Conservation (phyloP, 495 filamentous ascomycete species). For the Aspergillus carlsbadensis region DNA sequence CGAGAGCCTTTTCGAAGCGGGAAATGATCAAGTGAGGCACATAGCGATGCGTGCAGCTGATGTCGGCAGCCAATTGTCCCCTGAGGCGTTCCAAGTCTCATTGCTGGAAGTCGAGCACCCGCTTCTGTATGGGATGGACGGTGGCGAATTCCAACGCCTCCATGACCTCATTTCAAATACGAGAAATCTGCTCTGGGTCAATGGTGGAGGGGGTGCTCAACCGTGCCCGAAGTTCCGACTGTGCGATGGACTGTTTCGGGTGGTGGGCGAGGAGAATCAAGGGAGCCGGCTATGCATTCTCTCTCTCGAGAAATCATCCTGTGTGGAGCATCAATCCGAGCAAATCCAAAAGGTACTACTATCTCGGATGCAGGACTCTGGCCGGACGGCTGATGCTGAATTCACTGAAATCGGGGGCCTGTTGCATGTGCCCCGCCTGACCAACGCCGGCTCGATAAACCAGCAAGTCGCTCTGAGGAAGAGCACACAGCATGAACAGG, state of each 20-base stretch:
- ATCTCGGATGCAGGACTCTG: not conserved
- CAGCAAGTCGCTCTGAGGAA: not conserved
- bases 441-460: not conserved
- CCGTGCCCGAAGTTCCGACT: slow-evolving; percentile 14
- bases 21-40: too few relatives aligned
- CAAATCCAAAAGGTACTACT: not conserved
- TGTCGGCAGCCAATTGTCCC: not conserved
- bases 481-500: not conserved
- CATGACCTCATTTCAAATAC: slow-evolving; percentile 7
- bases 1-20: too few relatives aligned
- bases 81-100: not conserved
- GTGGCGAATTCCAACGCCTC: slow-evolving; percentile 4
- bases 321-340: not conserved
- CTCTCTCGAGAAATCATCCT: slow-evolving; percentile 5
- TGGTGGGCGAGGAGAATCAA: slow-evolving; percentile 10
- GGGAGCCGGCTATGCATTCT: slow-evolving; percentile 1
- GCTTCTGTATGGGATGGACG: slow-evolving; percentile 2
- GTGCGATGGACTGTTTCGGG: slow-evolving; percentile 17
- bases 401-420: slow-evolving; percentile 14
- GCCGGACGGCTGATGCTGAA: slow-evolving; percentile 9
- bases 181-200: slow-evolving; percentile 13
- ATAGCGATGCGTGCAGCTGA: not conserved
- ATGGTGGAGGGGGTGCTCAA: slow-evolving; percentile 6
- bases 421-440: slow-evolving; percentile 12
- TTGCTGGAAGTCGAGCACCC: slow-evolving; percentile 4